phyloP scores from a whole-genome alignment of 768 basidiomycete species.

The Hericium rajendrae region DNA sequence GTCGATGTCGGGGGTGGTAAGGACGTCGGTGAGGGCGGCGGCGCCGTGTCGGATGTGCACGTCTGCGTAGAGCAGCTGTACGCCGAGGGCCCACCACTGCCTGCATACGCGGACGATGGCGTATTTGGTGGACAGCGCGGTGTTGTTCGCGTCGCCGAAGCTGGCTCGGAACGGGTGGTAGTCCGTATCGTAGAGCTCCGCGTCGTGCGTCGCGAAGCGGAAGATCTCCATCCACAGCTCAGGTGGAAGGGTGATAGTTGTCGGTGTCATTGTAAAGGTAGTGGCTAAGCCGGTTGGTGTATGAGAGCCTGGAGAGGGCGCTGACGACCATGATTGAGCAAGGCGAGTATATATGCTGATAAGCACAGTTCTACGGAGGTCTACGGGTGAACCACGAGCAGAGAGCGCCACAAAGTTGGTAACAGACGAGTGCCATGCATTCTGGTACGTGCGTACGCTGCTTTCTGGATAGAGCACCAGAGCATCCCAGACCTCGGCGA shows the following conservation, averaged over 20 bases:
- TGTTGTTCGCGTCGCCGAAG: not conserved
- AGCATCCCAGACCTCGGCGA: no score
- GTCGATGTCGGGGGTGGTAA: not conserved
- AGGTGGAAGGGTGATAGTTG: slow-evolving; percentile 1
- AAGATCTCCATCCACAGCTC: slow-evolving; percentile 14
- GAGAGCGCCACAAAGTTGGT: no score
- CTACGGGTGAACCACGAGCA: no score
- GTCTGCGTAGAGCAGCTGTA: slow-evolving; percentile 11
- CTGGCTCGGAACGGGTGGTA: slow-evolving; percentile 6
- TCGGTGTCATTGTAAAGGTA: not conserved
- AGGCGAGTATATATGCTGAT: no score
- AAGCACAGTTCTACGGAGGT: no score
- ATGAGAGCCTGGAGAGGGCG: not conserved
- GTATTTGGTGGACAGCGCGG: slow-evolving; percentile 3
- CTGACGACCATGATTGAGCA: not conserved
- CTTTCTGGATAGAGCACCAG: no score
- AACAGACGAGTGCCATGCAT: no score
- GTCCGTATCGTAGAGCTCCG: not conserved
- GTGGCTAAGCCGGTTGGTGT: not conserved
- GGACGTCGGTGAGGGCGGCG: not conserved
- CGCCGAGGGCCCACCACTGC: slow-evolving; percentile 6
- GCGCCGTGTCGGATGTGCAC: slow-evolving; percentile 7
- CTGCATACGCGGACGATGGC: slow-evolving; percentile 9
- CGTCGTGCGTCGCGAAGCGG: slow-evolving; percentile 7
- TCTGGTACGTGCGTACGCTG: no score